phyloP scores from a whole-genome alignment of 1,284 basidiomycete species.

The Puccinia polysora region DNA sequence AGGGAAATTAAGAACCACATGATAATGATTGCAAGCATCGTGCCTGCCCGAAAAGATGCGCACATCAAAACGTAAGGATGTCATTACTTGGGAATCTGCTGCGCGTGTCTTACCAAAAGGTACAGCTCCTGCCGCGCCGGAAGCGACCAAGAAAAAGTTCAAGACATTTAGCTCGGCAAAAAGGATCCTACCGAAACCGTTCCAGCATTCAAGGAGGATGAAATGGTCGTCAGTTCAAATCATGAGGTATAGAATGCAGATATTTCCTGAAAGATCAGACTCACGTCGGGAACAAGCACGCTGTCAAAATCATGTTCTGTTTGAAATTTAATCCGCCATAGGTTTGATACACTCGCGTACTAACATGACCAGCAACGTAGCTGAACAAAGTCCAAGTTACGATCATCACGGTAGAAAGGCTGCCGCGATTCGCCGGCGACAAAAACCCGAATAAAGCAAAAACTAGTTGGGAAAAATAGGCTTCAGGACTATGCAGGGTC shows the following conservation, averaged over 20 bases:
- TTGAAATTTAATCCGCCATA: constrained; percentile 74
- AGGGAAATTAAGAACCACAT: constrained; percentile 96
- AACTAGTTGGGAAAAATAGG: constrained; percentile 54
- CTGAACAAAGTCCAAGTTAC: constrained; percentile 70
- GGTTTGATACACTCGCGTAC: constrained; percentile 74
- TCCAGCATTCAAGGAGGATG: too few relatives aligned
- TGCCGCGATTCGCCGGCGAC: constrained; percentile 89
- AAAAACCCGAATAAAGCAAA: constrained; percentile 97
- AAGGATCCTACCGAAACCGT: constrained; percentile 59
- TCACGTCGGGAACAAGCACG: constrained; percentile 81
- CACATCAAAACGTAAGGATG: neutral
- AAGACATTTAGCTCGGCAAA: constrained; percentile 64
- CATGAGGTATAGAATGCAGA: too few relatives aligned
- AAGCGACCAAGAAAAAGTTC: constrained; percentile 76
- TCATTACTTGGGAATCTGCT: neutral
- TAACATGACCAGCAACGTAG: constrained; percentile 76
- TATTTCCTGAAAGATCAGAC: constrained; percentile 44
- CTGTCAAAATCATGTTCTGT: constrained; percentile 80
- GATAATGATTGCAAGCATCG: constrained; percentile 78
- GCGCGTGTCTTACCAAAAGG: constrained; percentile 66
- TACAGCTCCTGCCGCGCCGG: constrained; percentile 87
- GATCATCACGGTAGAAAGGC: constrained; percentile 91
- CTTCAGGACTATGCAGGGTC: neutral
- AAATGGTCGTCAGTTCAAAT: too few relatives aligned
- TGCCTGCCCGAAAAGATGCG: neutral